Base-by-base conservation (phyloP, 306 rosid genomes). In the cucumber (Cucumis sativus) region DNA sequence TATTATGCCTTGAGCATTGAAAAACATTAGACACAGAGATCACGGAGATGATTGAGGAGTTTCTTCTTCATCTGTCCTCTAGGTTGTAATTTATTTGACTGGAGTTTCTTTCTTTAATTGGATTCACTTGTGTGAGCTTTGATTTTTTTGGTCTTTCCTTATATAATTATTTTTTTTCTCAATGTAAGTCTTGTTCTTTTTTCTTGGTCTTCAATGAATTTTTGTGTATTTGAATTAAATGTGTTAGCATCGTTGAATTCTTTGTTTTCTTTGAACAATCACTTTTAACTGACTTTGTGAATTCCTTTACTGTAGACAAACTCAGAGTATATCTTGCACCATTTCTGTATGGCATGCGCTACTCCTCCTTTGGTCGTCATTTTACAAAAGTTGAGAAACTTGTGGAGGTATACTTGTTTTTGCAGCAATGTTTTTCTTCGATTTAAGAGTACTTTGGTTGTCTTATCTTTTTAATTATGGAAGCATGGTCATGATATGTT, bases 311-410 rank as follows among this genome's bases (percentile, higher is more conserved):
- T 94, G 85, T 78, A 95, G 99, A 86, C 77, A 92, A 89, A 83
- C 83, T 90, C 75, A 88, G 39, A 80, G 91, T 89, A 17, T 90
- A 90, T 83, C 91, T 95, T 74, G 85, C 97, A 75, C 99, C 99
- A 79, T 87, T 88, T 83, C 79, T 89, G 10, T 13, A 79, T 55
- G 99, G 97, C 69, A 92, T 89, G 84, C 96, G 97, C 76, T 95
- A 95, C 92, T 82, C 99, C 15, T 95, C 99, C 52, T 89, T 80
- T 51, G 99, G 97, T 68, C 97, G 97, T 68, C 98, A 95, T 85
- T 95, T 95, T 78, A 95, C 97, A 4, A 88, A 88, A 80, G 75
- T 85, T 83, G 97, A 92, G 74, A 95, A 90, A 86, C 91, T 95
- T 68, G 88, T 85, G 85, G 87, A 89, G 97, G 97, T 95, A 88